Evolutionary conservation across 2,329 filamentous ascomycete genomes (phyloP), one percentile per base, ranked within the genome.

Genomic region (Sclerotinia minor): DNA sequence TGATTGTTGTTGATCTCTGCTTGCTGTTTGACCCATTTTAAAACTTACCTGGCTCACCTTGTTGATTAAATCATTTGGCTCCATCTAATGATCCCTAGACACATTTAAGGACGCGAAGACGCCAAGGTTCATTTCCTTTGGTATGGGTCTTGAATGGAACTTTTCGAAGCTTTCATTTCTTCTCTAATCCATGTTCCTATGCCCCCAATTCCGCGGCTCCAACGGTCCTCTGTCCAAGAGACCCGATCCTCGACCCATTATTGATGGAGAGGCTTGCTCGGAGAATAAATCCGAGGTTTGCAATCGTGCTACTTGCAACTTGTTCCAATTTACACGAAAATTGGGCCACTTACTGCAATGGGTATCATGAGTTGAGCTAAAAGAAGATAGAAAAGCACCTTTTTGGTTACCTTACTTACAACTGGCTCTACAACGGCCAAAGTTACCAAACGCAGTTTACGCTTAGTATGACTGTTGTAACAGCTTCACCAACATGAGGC

Each of bases 121-220:
- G 54, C 64, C 41, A 66, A 60, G 35, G 19, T 24, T 66, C 53
- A 67, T 61, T 61, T 67, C 64, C 24, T 61, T 61, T 67, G n/a
- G n/a, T 44, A 60, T 61, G 44, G 44, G 29, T 47, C 19, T 41
- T 38, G 15, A 29, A 66, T 66, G 45, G 54, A 61, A 61, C 55
- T 53, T 67, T 67, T 35, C 45, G 64, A 67, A 67, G 64, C 55
- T 67, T 66, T 67, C 64, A 67, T 67, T 61, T 67, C 55, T 67
- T 67, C 64, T 67, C 45, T 61, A 67, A 67, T 67, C 64, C 64
- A 61, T 67, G 64, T 61, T 38, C 55, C 64, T 67, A 35, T 53
- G 45, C 52, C 44, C 44, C 55, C 47, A 35, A 61, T 67, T 61
- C 55, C 55, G 55, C 64, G 64, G 55, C 64, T 44, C 57, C 54